phyloP scores from a whole-genome alignment of 805 yeast genomes.

The Cyberlindnera suaveolens region DNA sequence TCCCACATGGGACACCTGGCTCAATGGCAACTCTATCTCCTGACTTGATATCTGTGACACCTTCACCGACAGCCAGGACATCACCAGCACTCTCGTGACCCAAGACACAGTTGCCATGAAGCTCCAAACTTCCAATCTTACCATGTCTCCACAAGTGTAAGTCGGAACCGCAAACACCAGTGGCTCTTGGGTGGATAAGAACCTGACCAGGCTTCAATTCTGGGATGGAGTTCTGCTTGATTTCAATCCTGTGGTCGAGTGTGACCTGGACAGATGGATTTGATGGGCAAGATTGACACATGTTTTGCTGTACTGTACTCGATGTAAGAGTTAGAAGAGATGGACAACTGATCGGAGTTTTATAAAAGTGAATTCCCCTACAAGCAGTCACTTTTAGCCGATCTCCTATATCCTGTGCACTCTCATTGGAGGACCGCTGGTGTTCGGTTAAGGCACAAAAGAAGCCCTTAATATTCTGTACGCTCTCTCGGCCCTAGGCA shows the following conservation, averaged over 20 bases:
- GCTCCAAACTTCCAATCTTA: constrained; percentile 44
- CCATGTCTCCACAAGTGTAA: constrained; percentile 66
- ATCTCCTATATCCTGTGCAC: neutral
- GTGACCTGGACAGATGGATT: constrained; percentile 21
- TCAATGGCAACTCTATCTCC: constrained; percentile 46
- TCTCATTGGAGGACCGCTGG: neutral
- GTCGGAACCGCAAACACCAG: constrained; percentile 76
- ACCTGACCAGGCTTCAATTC: constrained; percentile 12
- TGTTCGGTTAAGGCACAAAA: too few species aligned
- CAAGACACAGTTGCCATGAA: constrained; percentile 30
- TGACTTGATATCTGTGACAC: constrained; percentile 37
- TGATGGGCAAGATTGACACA: constrained; percentile 1
- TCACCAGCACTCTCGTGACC: constrained; percentile 45
- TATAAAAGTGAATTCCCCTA: neutral
- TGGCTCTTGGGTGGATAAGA: constrained; percentile 34
- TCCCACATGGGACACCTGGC: constrained; percentile 49
- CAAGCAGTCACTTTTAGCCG: neutral
- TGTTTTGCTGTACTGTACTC: neutral
- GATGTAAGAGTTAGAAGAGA: neutral
- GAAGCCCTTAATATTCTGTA: too few species aligned
- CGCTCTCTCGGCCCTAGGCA: too few species aligned
- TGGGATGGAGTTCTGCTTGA: constrained; percentile 13
- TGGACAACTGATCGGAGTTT: neutral
- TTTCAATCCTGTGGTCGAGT: constrained; percentile 15
- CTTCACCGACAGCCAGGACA: constrained; percentile 42